phyloP scores from a whole-genome alignment of 2,329 filamentous ascomycete genomes.

The Apiospora phragmitis region DNA sequence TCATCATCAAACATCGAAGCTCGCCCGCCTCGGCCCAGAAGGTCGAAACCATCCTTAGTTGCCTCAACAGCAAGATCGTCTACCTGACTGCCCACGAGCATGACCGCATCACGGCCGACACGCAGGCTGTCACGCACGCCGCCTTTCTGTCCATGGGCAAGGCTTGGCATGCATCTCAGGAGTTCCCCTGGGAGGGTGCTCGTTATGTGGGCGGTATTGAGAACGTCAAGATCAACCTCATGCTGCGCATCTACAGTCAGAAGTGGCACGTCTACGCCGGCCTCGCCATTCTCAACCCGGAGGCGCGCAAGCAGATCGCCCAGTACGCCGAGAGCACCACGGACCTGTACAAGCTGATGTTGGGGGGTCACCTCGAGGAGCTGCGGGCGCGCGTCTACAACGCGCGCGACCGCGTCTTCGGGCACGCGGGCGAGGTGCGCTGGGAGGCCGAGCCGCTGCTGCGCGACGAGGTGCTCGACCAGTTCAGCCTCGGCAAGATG shows the following conservation, averaged over 20 bases:
- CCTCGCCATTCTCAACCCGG: conserved; percentile 93
- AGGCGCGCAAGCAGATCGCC: conserved; percentile 86
- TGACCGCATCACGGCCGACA: conserved; percentile 97
- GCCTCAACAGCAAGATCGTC: conserved; percentile 83
- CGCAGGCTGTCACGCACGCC: conserved; percentile 95
- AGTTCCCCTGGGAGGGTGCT: conserved; percentile 96
- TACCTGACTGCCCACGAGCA: conserved; percentile 85
- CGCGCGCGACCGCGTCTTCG: conserved; percentile 71
- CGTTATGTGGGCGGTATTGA: conserved; percentile 97
- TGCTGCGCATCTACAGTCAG: conserved; percentile 93
- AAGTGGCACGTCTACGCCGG: conserved; percentile 99
- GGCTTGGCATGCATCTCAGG: conserved; percentile 90
- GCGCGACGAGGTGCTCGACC: conserved; percentile 81
- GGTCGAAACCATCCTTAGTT: conserved; percentile 79
- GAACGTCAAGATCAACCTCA: conserved; percentile 99
- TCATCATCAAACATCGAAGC: conserved; percentile 89
- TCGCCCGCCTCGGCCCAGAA: conserved; percentile 73
- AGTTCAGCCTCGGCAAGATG: conserved; percentile 78
- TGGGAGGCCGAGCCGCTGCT: conserved; percentile 69
- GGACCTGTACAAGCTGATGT: conserved; percentile 95
- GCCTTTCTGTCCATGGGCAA: conserved; percentile 98
- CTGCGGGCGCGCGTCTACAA: conserved; percentile 69
- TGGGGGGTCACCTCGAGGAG: conserved; percentile 77
- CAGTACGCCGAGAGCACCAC: conserved; percentile 94
- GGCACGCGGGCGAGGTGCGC: conserved; percentile 62